These are phyloP conservation scores for Lipomyces yamadae DNA, from an alignment of 805 yeast species.

Conservation along the genomic window DNA sequence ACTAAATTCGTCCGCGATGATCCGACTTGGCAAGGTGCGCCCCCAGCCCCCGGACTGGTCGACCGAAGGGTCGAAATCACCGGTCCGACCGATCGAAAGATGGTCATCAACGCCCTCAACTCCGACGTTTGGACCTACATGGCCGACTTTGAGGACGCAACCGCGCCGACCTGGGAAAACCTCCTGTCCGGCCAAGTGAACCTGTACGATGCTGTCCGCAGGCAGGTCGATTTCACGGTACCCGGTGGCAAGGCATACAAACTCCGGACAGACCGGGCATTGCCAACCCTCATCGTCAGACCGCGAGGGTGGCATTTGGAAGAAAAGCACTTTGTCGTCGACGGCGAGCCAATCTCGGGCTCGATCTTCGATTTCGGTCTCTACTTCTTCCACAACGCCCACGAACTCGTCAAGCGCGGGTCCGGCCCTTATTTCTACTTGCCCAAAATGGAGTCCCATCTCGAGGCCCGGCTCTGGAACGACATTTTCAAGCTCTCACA, in stretches of 20 bases:
- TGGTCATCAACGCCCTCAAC: constrained; percentile 76
- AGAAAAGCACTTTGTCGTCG: constrained; percentile 68
- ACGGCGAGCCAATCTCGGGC: constrained; percentile 70
- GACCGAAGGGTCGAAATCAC: constrained; percentile 78
- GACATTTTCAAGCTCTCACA: constrained; percentile 69
- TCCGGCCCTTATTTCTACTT: constrained; percentile 74
- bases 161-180: constrained; percentile 73
- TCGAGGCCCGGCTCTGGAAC: constrained; percentile 77
- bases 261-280: constrained; percentile 57
- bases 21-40: constrained; percentile 72
- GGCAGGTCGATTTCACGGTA: constrained; percentile 51
- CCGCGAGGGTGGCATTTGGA: constrained; percentile 77
- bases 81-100: constrained; percentile 75
- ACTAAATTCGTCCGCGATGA: constrained; percentile 66
- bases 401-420: constrained; percentile 60
- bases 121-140: constrained; percentile 72
- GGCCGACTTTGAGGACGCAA: constrained; percentile 77
- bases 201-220: constrained; percentile 69
- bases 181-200: constrained; percentile 72
- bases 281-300: constrained; percentile 59
- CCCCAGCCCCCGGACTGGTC: constrained; percentile 67
- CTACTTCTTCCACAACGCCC: constrained; percentile 71
- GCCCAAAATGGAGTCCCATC: constrained; percentile 78
- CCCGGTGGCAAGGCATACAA: constrained; percentile 53
- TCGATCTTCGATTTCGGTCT: constrained; percentile 71